Evolutionary conservation across 495 filamentous ascomycete species (phyloP), one percentile per base, ranked within the genome.

Genomic region (Neurospora sp.): DNA sequence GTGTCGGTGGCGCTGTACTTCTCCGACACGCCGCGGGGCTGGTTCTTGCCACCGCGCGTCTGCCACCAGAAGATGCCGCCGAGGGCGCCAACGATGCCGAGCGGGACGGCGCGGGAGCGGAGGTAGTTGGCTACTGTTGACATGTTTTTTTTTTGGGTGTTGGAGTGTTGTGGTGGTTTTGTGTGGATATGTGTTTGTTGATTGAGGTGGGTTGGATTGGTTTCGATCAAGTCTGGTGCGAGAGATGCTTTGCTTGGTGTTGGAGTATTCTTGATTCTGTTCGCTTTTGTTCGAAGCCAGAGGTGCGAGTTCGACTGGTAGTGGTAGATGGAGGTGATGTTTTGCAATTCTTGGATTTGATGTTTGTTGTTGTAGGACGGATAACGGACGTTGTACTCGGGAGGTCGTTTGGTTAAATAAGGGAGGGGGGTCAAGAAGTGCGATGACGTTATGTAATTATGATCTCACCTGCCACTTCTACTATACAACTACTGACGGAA

Each of bases 21-120:
- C 44, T 40, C 38, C 8, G 76, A 66, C 1, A 69, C 71, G 31
- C 73, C 69, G 40, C 73, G 74, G 14, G 79, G 78, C 72, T 80
- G 78, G 62, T 74, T 72, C 14, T 39, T 42, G n/a, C 73, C 79
- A 42, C 79, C 79, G 18, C 69, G 72, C 27, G 79, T 80, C n/a
- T 48, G 41, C 72, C 72, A 80, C 10, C 72, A 71, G n/a, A 79
- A 69, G 31, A 75, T 69, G 48, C 71, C 70, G 46, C 73, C 72
- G 70, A 80, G 4, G 44, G 39, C 78, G 4, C 44, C 66, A 1
- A 66, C 74, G 38, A 74, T 44, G 54, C 73, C 11, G 31, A 78
- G 23, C 1, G 79, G 76, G n/a, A 59, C 70, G 14, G 72, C 71
- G 75, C 76, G 79, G 62, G 39, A n/a, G 66, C 71, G 40, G 44